Base-by-base conservation (phyloP, 129 eudicot genomes). In the Scalesia atractyloides region DNA sequence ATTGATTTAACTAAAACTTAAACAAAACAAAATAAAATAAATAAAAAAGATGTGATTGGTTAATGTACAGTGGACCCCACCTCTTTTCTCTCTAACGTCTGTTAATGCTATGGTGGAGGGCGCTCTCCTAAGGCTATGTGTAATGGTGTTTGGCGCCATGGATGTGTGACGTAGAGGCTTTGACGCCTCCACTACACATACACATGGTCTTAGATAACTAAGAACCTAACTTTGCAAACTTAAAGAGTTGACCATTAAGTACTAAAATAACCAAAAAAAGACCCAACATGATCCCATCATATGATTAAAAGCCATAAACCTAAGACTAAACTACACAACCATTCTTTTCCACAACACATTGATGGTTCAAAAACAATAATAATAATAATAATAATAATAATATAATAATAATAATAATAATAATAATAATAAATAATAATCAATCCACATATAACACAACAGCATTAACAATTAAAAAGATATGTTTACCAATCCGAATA, bases 291-390 rank as follows among this genome's bases (percentile, higher is more conserved):
- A 43, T 57, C 65, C 47, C 65, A 13, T 17, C 76, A 49, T 37
- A 77, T 77, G 71, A 70, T 61, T 39, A 49, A 50, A 68, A 68
- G 22, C 34, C 69, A 33, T 20, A 58, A 11, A 2, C 51, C 48
- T 49, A 18, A 19, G 73, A 73, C 18, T 50, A 18, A 47, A 20
- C 22, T 37, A 49, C 74, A 62, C 74, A 62, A 64, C 49, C 73
- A 53, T 70, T 67, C 52, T 70, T 78, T 70, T 33, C 8, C 66
- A 78, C 52, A 67, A 68, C 82, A 82, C 83, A 80, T 47, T 70
- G 73, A 74, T 79, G 91, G 91, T 52, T 37, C 73, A 61, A 53
- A 30, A 15, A 36, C 16, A 44, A 52, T 1, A 39, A 70, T 69
- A 59, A 64, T 34, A 16, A 64, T 13, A 39, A 39, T 39, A 39